Percentiles rank a stretch among this genome's conserved stretches.
These are phyloP conservation scores for Podospora conica DNA, from an alignment of 495 filamentous ascomycete species.

Conservation along the genomic window DNA sequence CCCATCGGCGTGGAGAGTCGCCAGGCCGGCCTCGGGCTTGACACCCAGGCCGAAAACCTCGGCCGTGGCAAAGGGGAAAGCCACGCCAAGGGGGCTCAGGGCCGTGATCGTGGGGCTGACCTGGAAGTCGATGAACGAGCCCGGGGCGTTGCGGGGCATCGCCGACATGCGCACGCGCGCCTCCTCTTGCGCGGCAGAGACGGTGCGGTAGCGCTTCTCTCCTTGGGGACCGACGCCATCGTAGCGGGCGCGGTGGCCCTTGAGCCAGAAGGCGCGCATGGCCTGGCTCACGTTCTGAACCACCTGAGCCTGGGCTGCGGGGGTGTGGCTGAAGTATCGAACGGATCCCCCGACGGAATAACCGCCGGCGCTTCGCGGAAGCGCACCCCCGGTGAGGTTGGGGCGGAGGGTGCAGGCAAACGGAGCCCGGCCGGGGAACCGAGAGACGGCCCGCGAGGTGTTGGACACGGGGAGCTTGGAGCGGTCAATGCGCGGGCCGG, in stretches of 20 bases:
- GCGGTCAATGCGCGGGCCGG: constrained; percentile 49
- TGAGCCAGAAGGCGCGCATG: constrained; percentile 82
- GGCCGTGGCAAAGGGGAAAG: constrained; percentile 29
- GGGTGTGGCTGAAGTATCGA: constrained; percentile 84
- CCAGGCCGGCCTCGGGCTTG: constrained; percentile 30
- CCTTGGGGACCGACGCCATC: constrained; percentile 66
- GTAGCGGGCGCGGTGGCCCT: constrained; percentile 76
- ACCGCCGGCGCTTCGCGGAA: constrained; percentile 79
- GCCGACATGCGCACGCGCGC: constrained; percentile 54
- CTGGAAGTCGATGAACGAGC: constrained; percentile 78
- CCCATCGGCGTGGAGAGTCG: constrained; percentile 66
- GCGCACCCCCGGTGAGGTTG: constrained; percentile 81
- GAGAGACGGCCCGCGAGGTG: constrained; percentile 59
- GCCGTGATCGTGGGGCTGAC: constrained; percentile 83
- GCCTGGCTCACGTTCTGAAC: constrained; percentile 91
- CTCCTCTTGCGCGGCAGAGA: constrained; percentile 65
- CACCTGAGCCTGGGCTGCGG: constrained; percentile 79
- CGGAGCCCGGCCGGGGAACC: constrained; percentile 65
- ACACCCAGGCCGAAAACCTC: constrained; percentile 22
- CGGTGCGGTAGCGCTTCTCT: constrained; percentile 67
- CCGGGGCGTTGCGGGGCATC: constrained; percentile 53
- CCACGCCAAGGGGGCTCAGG: constrained; percentile 54
- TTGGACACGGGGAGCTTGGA: constrained; percentile 59
- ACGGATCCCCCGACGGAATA: constrained; percentile 69
- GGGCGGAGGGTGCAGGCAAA: constrained; percentile 89